Percentiles rank a stretch among this genome's conserved stretches.
phyloP scores from a whole-genome alignment of 805 yeast genomes.

The Grigorovia transvaalensis region DNA sequence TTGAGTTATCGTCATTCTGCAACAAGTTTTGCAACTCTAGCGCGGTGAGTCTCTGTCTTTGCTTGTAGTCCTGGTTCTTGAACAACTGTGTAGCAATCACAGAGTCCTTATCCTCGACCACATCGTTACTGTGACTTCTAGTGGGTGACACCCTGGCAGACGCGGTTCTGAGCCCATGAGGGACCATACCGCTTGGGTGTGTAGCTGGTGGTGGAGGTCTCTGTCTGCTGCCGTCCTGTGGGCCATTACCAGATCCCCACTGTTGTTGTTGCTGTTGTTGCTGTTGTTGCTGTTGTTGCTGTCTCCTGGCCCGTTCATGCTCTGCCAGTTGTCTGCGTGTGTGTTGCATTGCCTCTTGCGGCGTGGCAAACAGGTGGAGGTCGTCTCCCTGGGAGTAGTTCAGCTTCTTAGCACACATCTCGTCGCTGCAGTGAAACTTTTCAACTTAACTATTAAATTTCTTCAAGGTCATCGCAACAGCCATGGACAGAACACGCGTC shows the following conservation, averaged over 20 bases:
- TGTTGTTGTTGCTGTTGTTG: slow-evolving; percentile 3
- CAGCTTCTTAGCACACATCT: slow-evolving; percentile 26
- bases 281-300: slow-evolving; percentile 14
- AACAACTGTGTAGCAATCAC: slow-evolving; percentile 23
- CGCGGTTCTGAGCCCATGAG: no score
- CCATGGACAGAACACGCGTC: slow-evolving; percentile 6
- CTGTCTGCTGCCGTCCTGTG: no score
- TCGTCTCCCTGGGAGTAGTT: slow-evolving; percentile 29
- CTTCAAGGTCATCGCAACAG: background rate
- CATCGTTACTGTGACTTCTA: background rate
- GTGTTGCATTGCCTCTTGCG: slow-evolving; percentile 28
- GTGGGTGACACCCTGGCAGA: slow-evolving; percentile 5
- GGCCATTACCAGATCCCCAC: background rate
- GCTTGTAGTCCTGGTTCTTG: slow-evolving; percentile 23
- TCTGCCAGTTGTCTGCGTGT: slow-evolving; percentile 17
- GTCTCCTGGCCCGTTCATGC: slow-evolving; percentile 19
- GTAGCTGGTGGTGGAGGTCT: background rate
- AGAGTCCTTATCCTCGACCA: background rate
- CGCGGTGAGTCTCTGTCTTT: slow-evolving; percentile 24
- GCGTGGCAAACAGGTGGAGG: slow-evolving; percentile 27
- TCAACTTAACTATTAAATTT: no score
- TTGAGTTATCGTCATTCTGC: slow-evolving; percentile 28
- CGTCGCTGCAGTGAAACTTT: background rate
- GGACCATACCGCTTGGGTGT: background rate
- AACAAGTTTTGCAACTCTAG: slow-evolving; percentile 27